Percentiles rank a stretch among this genome's conserved stretches.
phyloP scores from a whole-genome alignment of 2,329 filamentous ascomycete genomes.

The Pezizomycotina sp. region DNA sequence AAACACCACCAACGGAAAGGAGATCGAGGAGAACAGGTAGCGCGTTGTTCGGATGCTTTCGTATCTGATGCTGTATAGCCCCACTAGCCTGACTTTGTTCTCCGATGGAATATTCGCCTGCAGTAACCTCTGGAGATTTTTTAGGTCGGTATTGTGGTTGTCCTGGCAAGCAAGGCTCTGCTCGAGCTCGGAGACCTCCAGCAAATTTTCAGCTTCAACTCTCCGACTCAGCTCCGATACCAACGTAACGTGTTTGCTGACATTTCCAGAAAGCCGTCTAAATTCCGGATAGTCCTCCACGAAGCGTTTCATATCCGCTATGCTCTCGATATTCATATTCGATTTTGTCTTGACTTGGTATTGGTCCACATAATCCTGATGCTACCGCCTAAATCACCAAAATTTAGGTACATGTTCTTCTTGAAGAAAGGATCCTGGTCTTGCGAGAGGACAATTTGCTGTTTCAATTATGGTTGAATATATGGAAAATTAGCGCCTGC shows the following conservation, averaged over 20 bases:
- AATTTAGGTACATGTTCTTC: conserved; percentile 60
- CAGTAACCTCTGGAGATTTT: conserved; percentile 75
- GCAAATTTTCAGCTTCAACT: conserved; percentile 66
- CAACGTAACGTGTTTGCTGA: conserved; percentile 93
- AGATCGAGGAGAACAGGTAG: conserved; percentile 75
- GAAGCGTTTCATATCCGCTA: conserved; percentile 96
- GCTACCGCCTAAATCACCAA: conserved; percentile 51
- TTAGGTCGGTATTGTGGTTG: conserved; percentile 80
- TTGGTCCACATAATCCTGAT: conserved; percentile 81
- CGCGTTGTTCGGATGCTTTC: conserved; percentile 71
- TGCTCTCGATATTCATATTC: conserved; percentile 89
- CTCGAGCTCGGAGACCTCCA: conserved; percentile 95
- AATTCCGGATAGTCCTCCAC: conserved; percentile 99
- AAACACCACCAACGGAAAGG: conserved; percentile 69
- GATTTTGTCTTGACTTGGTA: conserved; percentile 97
- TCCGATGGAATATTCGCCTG: conserved; percentile 61
- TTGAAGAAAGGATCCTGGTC: conserved; percentile 98
- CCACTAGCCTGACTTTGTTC: conserved; percentile 76
- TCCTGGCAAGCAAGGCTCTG: conserved; percentile 95
- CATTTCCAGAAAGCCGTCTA: conserved; percentile 87
- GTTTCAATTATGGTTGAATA: no score
- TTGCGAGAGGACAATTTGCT: conserved; percentile 81
- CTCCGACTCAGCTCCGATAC: conserved; percentile 83
- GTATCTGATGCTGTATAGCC: conserved; percentile 89
- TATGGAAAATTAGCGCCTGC: no score